Conservation (phyloP, 2,329 filamentous ascomycete species). For the Aspergillus eucalypticola region DNA sequence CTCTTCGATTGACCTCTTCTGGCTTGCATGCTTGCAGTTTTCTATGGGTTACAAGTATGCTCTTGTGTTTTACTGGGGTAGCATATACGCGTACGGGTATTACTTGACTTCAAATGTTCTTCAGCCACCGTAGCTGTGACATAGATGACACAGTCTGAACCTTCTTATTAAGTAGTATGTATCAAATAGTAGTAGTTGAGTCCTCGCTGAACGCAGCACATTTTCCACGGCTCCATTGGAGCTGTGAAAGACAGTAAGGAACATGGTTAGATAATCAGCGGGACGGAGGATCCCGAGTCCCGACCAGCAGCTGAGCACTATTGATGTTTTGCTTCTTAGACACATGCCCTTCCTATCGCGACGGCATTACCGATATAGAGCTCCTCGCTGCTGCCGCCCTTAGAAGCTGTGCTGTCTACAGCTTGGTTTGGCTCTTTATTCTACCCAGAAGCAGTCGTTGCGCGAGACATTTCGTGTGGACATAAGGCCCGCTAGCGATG, state of each 20-base stretch:
- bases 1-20: background rate
- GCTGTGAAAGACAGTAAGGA: background rate
- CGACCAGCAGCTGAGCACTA: conserved; percentile 11
- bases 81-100: conserved; percentile 25
- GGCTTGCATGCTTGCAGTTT: background rate
- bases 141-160: too few relatives aligned
- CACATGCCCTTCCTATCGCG: conserved; percentile 13
- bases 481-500: conserved; percentile 38
- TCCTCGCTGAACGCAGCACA: too few relatives aligned
- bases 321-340: conserved; percentile 21
- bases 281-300: conserved; percentile 22
- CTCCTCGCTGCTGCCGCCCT: conserved; percentile 8
- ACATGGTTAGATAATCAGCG: conserved; percentile 22
- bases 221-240: background rate
- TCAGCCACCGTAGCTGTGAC: too few relatives aligned
- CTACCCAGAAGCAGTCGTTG: background rate
- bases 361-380: conserved; percentile 7
- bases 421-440: background rate
- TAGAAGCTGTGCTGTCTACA: background rate
- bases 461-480: background rate
- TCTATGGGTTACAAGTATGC: background rate
- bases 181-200: too few relatives aligned
- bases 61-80: conserved; percentile 7
- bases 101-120: background rate
- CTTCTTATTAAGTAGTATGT: too few relatives aligned